Evolutionary conservation across 129 eudicot genomes (phyloP), one percentile per base, ranked within the genome.

Genomic region (Sambucus nigra): DNA sequence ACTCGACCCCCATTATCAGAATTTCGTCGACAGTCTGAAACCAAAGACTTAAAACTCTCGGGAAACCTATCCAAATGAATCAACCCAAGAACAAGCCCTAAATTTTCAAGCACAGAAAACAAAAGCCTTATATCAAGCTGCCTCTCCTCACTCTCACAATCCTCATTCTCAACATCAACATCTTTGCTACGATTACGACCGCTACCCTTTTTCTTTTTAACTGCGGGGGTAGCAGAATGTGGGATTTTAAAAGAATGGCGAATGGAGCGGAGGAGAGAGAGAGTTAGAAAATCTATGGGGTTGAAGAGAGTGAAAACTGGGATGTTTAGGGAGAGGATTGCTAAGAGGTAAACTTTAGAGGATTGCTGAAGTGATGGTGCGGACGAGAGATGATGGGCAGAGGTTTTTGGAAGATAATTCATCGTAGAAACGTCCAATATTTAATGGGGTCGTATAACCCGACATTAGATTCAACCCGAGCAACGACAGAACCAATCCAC

Each of bases 11-110:
- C 51, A 47, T 51, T 7, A 53, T 81, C 0, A 87, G 91, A 57
- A 92, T 73, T 25, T 87, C 94, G 5, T 71, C 66, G 47, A 75
- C 56, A 7, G 96, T 86, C 44, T 77, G 94, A 51, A n/a, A 92
- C 87, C 52, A 86, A 70, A 29, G 83, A 69, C 73, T 73, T 92
- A 66, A 86, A 70, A 73, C 96, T 64, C 66, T 92, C 99, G 12
- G 91, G 82, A 80, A 92, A 92, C 61, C 96, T 74, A 47, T 73
- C 91, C 69, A 92, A 61, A 73, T 86, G 96, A 54, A 92, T 81
- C 73, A 86, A 75, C 41, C 70, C 64, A 40, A 92, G 26, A 16
- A 82, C 94, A 71, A 72, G 70, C 55, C 71, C 74, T 58, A 92
- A 57, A 66, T 74, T 82, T 7, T 92, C 91, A 20, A 92, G 68